A percentile compares a stretch with the other conserved stretches of the same genome.
phyloP scores from a whole-genome alignment of 2,329 filamentous ascomycete genomes.

The Magnaporthiopsis incrustans region DNA sequence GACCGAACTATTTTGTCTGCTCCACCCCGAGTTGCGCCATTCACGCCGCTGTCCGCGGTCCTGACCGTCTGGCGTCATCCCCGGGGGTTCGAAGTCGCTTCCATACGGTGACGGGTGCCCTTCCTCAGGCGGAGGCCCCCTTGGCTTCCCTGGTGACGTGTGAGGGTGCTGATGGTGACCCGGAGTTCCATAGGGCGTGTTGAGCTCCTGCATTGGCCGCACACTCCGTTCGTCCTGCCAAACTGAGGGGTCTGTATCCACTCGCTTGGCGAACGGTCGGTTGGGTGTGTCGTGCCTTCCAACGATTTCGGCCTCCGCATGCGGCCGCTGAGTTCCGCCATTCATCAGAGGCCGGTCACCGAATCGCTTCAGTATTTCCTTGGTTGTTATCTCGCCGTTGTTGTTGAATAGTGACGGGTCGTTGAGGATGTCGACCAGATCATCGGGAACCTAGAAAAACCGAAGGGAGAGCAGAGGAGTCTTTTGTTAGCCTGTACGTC shows the following conservation, averaged over 20 bases:
- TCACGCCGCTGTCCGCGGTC: constrained; percentile 40
- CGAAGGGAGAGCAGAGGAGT: constrained; percentile 5
- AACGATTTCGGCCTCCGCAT: constrained; percentile 48
- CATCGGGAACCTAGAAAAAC: constrained; percentile 70
- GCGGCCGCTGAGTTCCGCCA: constrained; percentile 46
- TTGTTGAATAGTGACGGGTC: constrained; percentile 77
- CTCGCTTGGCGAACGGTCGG: constrained; percentile 49
- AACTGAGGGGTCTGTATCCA: constrained; percentile 80
- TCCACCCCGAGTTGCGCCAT: constrained; percentile 51
- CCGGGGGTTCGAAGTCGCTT: constrained; percentile 35
- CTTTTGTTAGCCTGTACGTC: neutral
- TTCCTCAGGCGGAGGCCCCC: constrained; percentile 34
- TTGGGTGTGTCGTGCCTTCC: constrained; percentile 50
- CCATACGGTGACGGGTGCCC: constrained; percentile 36
- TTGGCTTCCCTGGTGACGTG: constrained; percentile 42
- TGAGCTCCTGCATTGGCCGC: constrained; percentile 63
- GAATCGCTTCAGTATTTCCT: constrained; percentile 92
- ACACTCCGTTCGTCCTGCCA: constrained; percentile 82
- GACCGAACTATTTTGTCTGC: constrained; percentile 39
- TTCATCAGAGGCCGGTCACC: constrained; percentile 56
- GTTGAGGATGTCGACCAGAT: constrained; percentile 76
- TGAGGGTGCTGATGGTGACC: constrained; percentile 30
- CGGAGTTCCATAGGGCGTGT: constrained; percentile 23
- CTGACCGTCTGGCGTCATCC: constrained; percentile 26
- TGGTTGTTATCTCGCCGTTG: constrained; percentile 82